A percentile compares a stretch with the other conserved stretches of the same genome.
These are phyloP conservation scores for Coelastrella sp. DNA, from an alignment of 139 green algal genomes.

Conservation along the genomic window DNA sequence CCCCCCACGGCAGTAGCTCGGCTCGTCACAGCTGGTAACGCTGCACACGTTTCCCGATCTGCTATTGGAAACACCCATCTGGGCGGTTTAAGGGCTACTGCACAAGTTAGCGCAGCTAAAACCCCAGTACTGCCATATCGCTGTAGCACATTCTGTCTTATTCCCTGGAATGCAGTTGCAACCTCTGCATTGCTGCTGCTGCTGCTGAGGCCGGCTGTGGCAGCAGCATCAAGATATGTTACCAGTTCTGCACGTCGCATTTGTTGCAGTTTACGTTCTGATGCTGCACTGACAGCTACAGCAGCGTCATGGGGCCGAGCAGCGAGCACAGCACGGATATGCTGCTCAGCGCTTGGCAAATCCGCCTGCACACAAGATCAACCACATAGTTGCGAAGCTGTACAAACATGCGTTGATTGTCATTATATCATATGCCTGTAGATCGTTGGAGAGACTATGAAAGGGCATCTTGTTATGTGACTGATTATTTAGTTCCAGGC, in stretches of 20 bases:
- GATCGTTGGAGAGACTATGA: too few relatives aligned
- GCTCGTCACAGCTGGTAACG: not conserved
- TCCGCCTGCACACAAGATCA: slow-evolving; percentile 48
- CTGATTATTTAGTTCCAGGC: too few relatives aligned
- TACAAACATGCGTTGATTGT: too few relatives aligned
- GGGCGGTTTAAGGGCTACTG: slow-evolving; percentile 33
- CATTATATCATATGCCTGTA: too few relatives aligned
- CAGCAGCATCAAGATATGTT: slow-evolving; percentile 23
- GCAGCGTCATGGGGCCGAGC: slow-evolving; percentile 59
- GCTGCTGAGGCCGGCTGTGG: not conserved
- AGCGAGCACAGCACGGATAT: slow-evolving; percentile 56
- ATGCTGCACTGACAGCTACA: slow-evolving; percentile 61
- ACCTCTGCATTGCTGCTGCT: slow-evolving; percentile 18
- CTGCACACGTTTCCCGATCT: slow-evolving; percentile 16
- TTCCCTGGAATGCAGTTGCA: slow-evolving; percentile 6
- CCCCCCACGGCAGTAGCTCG: not conserved
- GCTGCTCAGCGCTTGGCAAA: slow-evolving; percentile 33
- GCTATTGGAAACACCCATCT: slow-evolving; percentile 27
- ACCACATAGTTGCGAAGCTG: not conserved
- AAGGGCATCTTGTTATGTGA: too few relatives aligned
- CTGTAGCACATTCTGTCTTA: not conserved
- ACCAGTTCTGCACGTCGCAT: slow-evolving; percentile 45
- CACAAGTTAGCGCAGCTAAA: slow-evolving; percentile 20
- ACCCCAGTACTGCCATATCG: slow-evolving; percentile 34
- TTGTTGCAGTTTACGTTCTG: slow-evolving; percentile 59